Base-by-base conservation (phyloP, 1,139 yeast genomes). In the Spathaspora jeffriesii region DNA sequence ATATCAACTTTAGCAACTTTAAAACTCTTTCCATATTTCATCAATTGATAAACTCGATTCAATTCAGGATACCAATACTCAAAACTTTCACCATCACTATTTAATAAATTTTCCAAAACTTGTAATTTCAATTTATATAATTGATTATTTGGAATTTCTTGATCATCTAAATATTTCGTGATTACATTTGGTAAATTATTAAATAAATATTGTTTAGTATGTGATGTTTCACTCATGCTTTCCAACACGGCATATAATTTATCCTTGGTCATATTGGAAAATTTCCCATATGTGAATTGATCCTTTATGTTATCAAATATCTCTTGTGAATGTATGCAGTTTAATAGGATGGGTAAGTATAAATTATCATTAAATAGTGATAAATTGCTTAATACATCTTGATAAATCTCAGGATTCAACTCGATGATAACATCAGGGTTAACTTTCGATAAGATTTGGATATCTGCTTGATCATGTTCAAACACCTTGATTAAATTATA, bases 11-110 rank as follows among this genome's bases (percentile, higher is more conserved):
- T 57, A 20, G 50, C 53, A 37, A 56, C 53, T 36, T 58, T 55
- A 6, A 66, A 50, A 28, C 54, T 56, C 40, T 65, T 61, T 1
- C 76, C 77, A 51, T 63, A 59, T 42, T 60, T 61, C 72, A 71
- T 67, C 37, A 58, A 50, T 27, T 52, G 53, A 40, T 64, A 65
- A 5, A 60, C 46, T 7, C 53, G 53, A 2, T 52, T 47, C 28
- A 73, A 50, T 38, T 57, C 60, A 4, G 52, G 56, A 31, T 57
- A 53, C 76, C 76, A 73, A 27, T 59, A 54, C 56, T 56, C 8
- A 43, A 31, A 37, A 47, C n/a, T n/a, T n/a, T n/a, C 43, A 38
- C 65, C 54, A 3, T 52, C 50, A 4, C 53, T 45, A 5, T 45
- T 47, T 14, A 52, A 47, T 13, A 71, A 49, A 45, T 63, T 62